Evolutionary conservation across 1,284 basidiomycete genomes (phyloP), one percentile per base, ranked within the genome.

Genomic region (Trametes hirsuta): DNA sequence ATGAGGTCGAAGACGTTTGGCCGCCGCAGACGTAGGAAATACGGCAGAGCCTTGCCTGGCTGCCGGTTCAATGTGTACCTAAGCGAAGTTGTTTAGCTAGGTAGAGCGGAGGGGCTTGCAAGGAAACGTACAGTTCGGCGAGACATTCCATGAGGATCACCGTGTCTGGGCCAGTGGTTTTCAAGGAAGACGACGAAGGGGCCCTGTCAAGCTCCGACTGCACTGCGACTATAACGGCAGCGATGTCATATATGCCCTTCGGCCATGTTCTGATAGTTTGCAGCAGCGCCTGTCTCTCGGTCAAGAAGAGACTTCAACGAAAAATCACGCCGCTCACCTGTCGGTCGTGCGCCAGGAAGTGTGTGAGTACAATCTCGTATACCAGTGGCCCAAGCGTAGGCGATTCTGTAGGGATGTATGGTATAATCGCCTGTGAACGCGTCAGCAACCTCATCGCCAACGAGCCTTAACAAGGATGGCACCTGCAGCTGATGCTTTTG

Each of bases 1-100:
- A 99, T 98, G 54, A 99, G 88, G 65, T 96, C 91, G 72, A 99
- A 98, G 2, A 98, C 96, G 66, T 94, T 90, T 2, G 94, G 87
- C 50, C 91, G 83, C 9, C 95, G 86, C 12, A 99, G 79, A 3
- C 93, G 86, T 10, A 99, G 82, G 76, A 91, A 94, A 77, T 88
- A 98, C 0, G 93, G 91, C 1, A 99, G 78, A 0, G 97, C 97
- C 76, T 97, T 96, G 24, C 93, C 95, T 0, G 94, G 94, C 76
- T 98, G 95, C 2, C 91, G 87, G 67, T 97, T 95, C 12, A 86
- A 80, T 24, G 90, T 87, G 74, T 94, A 95, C 40, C 91, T 93
- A 8, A 5, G 39, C 24, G 37, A 24, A 3, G 66, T 30, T 5
- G 4, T 35, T 12, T 25, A 53, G 22, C 22, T 51, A 15, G 6